Conservation (phyloP, 202 grass and related monocot genomes). For the Eragrostis tef region DNA sequence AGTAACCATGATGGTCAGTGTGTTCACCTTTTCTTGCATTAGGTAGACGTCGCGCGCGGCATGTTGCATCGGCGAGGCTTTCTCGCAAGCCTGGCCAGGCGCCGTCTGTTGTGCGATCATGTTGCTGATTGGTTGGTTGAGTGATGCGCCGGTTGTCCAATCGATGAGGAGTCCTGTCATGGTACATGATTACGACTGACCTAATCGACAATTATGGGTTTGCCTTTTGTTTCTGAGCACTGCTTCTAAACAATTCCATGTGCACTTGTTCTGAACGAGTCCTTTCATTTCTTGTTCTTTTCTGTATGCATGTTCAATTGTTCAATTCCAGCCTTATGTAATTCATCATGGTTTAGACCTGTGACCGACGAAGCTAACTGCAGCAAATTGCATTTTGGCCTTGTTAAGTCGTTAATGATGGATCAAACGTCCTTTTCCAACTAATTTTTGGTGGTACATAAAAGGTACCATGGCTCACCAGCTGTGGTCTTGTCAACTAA, state of each 20-base stretch:
- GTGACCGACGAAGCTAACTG: not conserved
- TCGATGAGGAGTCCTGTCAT: not conserved
- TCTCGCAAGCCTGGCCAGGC: constrained; percentile 41
- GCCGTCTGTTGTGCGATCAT: constrained; percentile 22
- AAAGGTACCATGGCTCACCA: constrained; percentile 27
- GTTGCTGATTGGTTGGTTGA: constrained; percentile 15
- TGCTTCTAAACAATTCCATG: not conserved
- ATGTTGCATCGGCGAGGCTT: constrained; percentile 48
- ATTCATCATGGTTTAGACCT: not conserved
- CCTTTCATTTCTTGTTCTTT: not conserved
- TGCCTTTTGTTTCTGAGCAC: constrained; percentile 21
- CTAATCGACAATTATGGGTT: constrained; percentile 21
- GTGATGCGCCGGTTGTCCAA: constrained; percentile 21
- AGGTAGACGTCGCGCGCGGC: constrained; percentile 38
- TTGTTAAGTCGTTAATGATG: constrained; percentile 10
- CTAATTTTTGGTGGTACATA: constrained; percentile 39
- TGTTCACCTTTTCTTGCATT: constrained; percentile 39
- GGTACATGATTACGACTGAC: not conserved
- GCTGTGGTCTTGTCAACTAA: not conserved
- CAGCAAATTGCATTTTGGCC: not conserved
- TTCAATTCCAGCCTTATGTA: not conserved
- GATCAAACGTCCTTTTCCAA: constrained; percentile 51
- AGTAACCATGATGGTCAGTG: constrained; percentile 26
- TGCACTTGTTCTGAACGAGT: constrained; percentile 2
- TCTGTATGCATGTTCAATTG: not conserved